phyloP scores from a whole-genome alignment of 2,329 filamentous ascomycete species.

The Chalaropsis thielavioides region DNA sequence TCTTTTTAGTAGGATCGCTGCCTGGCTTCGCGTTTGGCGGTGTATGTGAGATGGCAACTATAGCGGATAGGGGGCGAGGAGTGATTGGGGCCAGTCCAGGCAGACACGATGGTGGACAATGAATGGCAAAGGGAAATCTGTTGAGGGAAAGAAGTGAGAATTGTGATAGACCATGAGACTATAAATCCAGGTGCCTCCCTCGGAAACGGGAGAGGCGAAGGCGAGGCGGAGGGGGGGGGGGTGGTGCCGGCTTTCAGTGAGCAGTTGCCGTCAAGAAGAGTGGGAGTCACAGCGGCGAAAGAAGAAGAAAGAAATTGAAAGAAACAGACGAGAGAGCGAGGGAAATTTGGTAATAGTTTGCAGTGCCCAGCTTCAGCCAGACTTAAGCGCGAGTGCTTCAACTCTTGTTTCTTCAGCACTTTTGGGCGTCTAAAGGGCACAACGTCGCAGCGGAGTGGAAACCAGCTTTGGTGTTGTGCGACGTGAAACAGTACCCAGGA shows the following conservation, averaged over 20 bases:
- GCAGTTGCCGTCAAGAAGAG: neutral
- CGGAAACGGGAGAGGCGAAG: neutral
- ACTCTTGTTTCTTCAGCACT: neutral
- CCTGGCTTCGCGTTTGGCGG: neutral
- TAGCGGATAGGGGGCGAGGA: neutral
- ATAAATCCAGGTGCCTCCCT: neutral
- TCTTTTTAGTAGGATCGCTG: neutral
- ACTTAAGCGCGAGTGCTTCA: neutral
- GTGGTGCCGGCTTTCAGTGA: neutral
- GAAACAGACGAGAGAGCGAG: neutral
- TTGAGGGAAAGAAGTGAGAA: neutral
- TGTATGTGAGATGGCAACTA: neutral
- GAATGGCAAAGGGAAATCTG: neutral
- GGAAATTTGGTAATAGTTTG: constrained; percentile 1
- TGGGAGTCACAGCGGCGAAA: neutral
- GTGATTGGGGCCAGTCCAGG: neutral
- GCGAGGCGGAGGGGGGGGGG: too few relatives aligned
- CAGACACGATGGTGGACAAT: neutral
- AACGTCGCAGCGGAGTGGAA: neutral
- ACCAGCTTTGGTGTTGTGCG: neutral
- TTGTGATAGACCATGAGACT: neutral
- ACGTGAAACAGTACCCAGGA: neutral
- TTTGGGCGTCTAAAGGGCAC: neutral
- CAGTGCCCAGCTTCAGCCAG: neutral
- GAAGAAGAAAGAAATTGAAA: neutral